A percentile compares a stretch with the other conserved stretches of the same genome.
Evolutionary conservation across 441 rosid genomes (phyloP).

Genomic region (Lepidium campestre): DNA sequence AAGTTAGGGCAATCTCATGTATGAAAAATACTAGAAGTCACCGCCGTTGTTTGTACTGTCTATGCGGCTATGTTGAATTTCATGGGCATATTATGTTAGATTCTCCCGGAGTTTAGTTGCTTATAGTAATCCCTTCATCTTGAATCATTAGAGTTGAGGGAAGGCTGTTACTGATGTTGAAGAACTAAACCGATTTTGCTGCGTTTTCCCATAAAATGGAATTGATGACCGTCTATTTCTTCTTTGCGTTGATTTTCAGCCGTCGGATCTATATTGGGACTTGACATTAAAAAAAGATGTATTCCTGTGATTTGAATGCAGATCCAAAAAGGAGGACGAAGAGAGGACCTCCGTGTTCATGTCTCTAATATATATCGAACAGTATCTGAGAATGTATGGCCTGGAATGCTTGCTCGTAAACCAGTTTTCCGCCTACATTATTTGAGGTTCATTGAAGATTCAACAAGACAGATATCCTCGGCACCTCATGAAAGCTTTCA

Average conservation of each 20-base stretch:
- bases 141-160: conserved; percentile 9
- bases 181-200: not conserved
- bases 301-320: conserved; percentile 39
- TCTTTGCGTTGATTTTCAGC: conserved; percentile 10
- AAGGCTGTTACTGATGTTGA: conserved; percentile 1
- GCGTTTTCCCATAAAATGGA: not conserved
- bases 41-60: conserved; percentile 9
- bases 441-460: conserved; percentile 90
- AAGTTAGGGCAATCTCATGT: conserved; percentile 5
- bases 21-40: conserved; percentile 1
- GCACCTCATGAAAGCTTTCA: conserved; percentile 81
- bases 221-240: not conserved
- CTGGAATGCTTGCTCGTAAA: conserved; percentile 84
- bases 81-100: conserved; percentile 7
- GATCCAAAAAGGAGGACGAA: conserved; percentile 89
- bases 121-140: conserved; percentile 7
- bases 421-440: conserved; percentile 88
- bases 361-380: conserved; percentile 87
- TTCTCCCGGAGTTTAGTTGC: not conserved
- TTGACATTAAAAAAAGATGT: not conserved
- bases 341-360: conserved; percentile 90
- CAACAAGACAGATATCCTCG: conserved; percentile 57
- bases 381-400: conserved; percentile 94
- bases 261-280: not conserved
- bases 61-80: conserved; percentile 9